Evolutionary conservation across 148 eudicot species (phyloP), one percentile per base, ranked within the genome.

Genomic region (Heliamphora exappendiculata): DNA sequence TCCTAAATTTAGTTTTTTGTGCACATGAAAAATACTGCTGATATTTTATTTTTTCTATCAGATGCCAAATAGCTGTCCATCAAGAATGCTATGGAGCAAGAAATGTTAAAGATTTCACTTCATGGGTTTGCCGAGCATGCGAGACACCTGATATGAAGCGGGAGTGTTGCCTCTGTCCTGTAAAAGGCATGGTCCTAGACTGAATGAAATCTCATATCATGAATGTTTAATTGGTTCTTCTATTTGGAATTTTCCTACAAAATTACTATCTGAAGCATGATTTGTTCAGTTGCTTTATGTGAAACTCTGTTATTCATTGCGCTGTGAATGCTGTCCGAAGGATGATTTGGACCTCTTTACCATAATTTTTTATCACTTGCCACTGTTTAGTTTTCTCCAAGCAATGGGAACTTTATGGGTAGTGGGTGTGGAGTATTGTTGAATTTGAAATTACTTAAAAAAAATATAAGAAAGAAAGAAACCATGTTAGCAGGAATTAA

Each of bases 51-150:
- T 39, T 45, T 71, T 22, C 49, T 67, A 58, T 71, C 89, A 95
- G 99, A 86, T 95, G 99, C 76, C 99, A 95, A 86, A 95, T 95
- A 74, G 99, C 99, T 55, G 99, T 95, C 71, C 99, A 95, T 91
- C 99, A 95, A 87, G 99, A 95, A 82, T 95, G 99, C 78, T 95
- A 92, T 82, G 99, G 99, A 55, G 97, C 96, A 62, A 91, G 90
- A 79, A 81, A 95, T 72, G 89, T 92, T 63, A 89, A 89, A 41
- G 99, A 95, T 84, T 80, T 95, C 78, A 92, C 98, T 77, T 92
- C 99, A 55, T 95, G 97, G 99, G 99, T 95, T 51, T 95, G 99
- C 86, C 85, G 93, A 86, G 91, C 89, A 60, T 95, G 99, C 78
- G 97, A 95, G 82, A 89, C 97, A 33, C 99, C 99, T 50, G 86